Conservation (phyloP, 148 eudicot species). For the Camellia sinensis region DNA sequence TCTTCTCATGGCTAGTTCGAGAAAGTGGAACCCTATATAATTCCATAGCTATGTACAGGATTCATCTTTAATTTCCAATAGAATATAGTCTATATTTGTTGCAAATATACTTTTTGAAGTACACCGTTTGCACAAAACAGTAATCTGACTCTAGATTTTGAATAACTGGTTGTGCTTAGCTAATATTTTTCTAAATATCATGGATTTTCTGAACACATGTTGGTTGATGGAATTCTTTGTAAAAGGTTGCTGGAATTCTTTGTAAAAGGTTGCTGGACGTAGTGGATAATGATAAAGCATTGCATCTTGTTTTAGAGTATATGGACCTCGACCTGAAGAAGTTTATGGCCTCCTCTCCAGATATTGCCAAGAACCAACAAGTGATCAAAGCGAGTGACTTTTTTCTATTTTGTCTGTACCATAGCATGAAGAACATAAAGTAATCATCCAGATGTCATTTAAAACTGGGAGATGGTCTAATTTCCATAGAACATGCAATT, state of each 20-base stretch:
- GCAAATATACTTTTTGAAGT: not conserved
- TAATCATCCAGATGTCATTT: too few relatives aligned
- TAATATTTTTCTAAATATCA: not conserved
- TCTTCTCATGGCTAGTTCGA: not conserved
- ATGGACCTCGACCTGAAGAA: not conserved
- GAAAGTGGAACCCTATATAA: not conserved
- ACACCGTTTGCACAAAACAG: too few relatives aligned
- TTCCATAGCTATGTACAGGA: not conserved
- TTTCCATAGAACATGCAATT: too few relatives aligned
- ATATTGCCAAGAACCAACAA: not conserved
- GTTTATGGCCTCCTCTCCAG: not conserved
- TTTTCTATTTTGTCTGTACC: too few relatives aligned
- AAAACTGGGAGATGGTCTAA: too few relatives aligned
- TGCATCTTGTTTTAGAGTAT: not conserved
- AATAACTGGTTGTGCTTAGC: too few relatives aligned
- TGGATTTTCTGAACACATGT: not conserved
- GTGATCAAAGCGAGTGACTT: not conserved
- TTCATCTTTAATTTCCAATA: not conserved
- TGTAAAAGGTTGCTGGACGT: conserved; percentile 5
- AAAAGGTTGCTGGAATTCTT: conserved; percentile 8
- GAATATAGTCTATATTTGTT: not conserved
- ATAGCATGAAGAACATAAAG: too few relatives aligned
- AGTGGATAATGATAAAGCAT: not conserved
- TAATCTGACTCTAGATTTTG: too few relatives aligned
- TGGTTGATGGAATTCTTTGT: not conserved